Evolutionary conservation across 169 alveolate species (phyloP), one percentile per base, ranked within the genome.

Genomic region (Cryptosporidium meleagridis): DNA sequence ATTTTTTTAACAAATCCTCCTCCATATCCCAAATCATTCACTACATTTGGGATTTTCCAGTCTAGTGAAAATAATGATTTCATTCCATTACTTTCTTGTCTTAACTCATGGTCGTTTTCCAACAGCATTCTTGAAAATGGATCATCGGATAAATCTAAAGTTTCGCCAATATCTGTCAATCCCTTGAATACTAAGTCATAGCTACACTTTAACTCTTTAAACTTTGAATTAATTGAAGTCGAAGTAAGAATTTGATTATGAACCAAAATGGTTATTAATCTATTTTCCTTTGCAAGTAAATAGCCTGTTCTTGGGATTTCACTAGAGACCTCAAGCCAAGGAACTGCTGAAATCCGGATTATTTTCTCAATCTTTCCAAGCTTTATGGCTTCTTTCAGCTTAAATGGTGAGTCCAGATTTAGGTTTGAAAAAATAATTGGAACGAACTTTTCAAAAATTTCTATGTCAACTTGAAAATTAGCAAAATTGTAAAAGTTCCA

Each of bases 251-350:
- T 61, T 26, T 80, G 89, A 31, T 80, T 80, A 21, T 80, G 89
- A 41, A 80, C 62, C 45, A 59, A 44, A 62, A 80, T 80, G 14
- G 89, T 35, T 62, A 80, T 65, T n/a, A 44, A 21, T 21, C 89
- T 48, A 26, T 62, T 80, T 41, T 80, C 89, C 18, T 80, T 62
- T 9, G 89, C 80, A 12, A 80, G 59, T 14, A 80, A 29, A 29
- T 62, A 80, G 1, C 89, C 89, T 8, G 45, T 35, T 80, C 89
- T 80, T 26, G 89, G 75, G 10, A 31, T 62, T 18, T 80, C 89
- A 18, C 14, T 62, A 14, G 89, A 80, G 2, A 80, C 67, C 45
- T 80, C 89, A n/a, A 80, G 21, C 89, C 89, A 80, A 18, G 89
- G 89, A 4, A 80, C 89, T 29, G 59, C 23, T 1, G 75, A 80